phyloP scores from a whole-genome alignment of 2,329 filamentous ascomycete species.

The Penicillium aurantiogriseum region DNA sequence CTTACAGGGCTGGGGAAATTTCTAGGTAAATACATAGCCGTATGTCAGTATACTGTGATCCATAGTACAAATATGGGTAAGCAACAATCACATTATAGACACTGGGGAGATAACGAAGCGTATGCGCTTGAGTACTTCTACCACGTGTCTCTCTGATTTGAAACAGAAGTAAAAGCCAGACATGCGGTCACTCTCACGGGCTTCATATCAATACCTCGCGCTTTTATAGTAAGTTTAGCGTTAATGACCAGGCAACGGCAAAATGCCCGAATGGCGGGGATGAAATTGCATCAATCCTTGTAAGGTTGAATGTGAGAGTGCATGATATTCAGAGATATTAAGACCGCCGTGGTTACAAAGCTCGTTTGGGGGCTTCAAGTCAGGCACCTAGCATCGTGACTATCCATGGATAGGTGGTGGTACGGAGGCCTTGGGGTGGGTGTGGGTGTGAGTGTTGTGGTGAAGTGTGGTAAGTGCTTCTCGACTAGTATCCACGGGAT shows the following conservation, averaged over 20 bases:
- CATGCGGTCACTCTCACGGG: neutral
- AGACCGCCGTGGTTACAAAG: neutral
- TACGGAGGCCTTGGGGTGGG: no score
- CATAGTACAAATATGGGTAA: neutral
- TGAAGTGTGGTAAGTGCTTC: no score
- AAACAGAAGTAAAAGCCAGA: neutral
- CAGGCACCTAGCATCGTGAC: neutral
- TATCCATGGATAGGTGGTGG: no score
- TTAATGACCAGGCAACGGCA: no score
- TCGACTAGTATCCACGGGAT: no score
- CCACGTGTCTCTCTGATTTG: neutral
- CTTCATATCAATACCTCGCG: no score
- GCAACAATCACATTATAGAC: neutral
- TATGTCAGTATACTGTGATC: no score
- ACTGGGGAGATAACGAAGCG: neutral
- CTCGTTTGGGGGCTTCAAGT: neutral
- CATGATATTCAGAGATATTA: neutral
- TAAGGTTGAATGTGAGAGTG: neutral
- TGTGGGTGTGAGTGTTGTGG: no score
- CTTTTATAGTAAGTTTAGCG: no score
- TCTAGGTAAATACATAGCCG: neutral
- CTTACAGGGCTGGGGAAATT: neutral
- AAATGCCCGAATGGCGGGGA: neutral
- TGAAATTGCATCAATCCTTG: neutral
- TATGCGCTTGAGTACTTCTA: neutral